phyloP scores from a whole-genome alignment of 768 basidiomycete genomes.

The Rhodosporidiobolus odoratus region DNA sequence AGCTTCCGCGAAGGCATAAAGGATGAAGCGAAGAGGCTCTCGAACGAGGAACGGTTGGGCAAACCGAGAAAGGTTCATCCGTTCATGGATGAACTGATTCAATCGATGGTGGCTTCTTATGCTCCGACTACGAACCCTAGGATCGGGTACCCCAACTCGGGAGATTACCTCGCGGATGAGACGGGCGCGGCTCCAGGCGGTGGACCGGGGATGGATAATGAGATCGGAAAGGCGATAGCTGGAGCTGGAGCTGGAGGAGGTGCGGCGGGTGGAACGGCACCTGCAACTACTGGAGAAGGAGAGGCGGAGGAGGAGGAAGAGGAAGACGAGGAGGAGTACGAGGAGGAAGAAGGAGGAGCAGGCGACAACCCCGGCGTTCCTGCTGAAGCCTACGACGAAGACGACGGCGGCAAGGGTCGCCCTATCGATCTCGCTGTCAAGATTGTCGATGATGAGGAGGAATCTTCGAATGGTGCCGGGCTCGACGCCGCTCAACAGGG shows the following conservation, averaged over 20 bases:
- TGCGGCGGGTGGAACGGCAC: not conserved
- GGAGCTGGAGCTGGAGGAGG: not conserved
- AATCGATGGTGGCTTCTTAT: constrained; percentile 33
- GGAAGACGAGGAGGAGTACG: constrained; percentile 29
- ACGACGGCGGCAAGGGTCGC: constrained; percentile 37
- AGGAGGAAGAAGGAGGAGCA: constrained; percentile 53
- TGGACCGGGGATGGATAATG: constrained; percentile 34
- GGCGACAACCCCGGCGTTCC: constrained; percentile 42
- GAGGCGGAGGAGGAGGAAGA: constrained; percentile 7
- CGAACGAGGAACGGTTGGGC: constrained; percentile 29
- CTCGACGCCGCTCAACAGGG: constrained; percentile 35
- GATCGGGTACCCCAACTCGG: constrained; percentile 38
- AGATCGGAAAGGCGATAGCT: not conserved
- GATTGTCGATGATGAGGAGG: constrained; percentile 34
- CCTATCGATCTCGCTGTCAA: constrained; percentile 38
- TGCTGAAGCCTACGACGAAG: constrained; percentile 30
- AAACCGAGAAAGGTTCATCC: constrained; percentile 39
- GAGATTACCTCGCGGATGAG: constrained; percentile 40
- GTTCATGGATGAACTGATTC: constrained; percentile 42
- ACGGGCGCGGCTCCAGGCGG: constrained; percentile 34
- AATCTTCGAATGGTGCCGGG: constrained; percentile 31
- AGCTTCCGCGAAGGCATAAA: constrained; percentile 66
- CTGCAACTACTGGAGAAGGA: not conserved
- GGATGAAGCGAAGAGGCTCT: constrained; percentile 43
- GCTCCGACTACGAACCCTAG: constrained; percentile 24